phyloP scores from a whole-genome alignment of 768 basidiomycete species.

The Pulveroboletus sp. region DNA sequence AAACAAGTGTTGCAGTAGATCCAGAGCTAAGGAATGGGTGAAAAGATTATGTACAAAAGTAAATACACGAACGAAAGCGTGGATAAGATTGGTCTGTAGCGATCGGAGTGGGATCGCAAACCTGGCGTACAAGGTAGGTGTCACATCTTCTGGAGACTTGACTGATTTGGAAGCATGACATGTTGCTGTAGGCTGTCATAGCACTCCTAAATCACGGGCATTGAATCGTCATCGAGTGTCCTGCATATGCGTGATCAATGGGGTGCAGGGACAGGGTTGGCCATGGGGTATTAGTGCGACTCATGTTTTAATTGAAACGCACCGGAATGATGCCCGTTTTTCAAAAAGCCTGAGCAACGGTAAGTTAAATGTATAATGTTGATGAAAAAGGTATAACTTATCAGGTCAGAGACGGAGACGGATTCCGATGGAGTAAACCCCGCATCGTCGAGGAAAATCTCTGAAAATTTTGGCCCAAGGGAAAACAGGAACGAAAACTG shows the following conservation, averaged over 20 bases:
- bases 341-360: conserved; percentile 49
- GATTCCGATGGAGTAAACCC: conserved; percentile 66
- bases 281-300: not conserved
- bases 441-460: conserved; percentile 50
- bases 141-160: not conserved
- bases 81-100: conserved; percentile 67
- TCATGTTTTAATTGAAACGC: not conserved
- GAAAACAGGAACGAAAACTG: conserved; percentile 64
- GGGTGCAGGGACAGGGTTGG: not conserved
- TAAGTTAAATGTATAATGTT: conserved; percentile 18
- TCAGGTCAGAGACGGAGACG: conserved; percentile 59
- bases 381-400: not conserved
- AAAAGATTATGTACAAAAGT: conserved; percentile 63
- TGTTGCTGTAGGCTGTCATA: conserved; percentile 50
- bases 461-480: conserved; percentile 68
- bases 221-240: conserved; percentile 71
- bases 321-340: conserved; percentile 67
- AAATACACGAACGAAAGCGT: conserved; percentile 54
- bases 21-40: conserved; percentile 58
- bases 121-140: conserved; percentile 65
- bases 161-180: not conserved
- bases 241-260: conserved; percentile 60
- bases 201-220: conserved; percentile 73
- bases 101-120: conserved; percentile 81
- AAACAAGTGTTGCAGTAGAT: conserved; percentile 66